A percentile compares a stretch with the other conserved stretches of the same genome.
phyloP scores from a whole-genome alignment of 2,329 filamentous ascomycete species.

The Monilinia fructicola region DNA sequence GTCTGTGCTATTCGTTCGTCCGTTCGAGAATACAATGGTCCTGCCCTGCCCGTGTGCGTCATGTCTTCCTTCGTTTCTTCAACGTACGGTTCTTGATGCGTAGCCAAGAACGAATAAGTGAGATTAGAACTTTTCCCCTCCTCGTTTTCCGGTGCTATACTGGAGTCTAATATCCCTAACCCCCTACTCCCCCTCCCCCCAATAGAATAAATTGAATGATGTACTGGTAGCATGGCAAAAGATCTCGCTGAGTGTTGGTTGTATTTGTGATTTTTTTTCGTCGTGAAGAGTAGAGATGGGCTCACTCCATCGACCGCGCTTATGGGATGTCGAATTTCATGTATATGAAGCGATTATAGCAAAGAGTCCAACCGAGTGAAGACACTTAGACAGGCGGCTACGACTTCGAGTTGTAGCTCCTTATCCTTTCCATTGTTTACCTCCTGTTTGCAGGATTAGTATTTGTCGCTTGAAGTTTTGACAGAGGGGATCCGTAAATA shows the following conservation, averaged over 20 bases:
- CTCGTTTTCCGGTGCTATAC: neutral
- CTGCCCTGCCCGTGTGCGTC: neutral
- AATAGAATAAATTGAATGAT: slow-evolving; percentile 18
- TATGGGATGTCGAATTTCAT: slow-evolving; percentile 2
- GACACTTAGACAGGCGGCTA: slow-evolving; percentile 93
- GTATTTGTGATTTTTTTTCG: slow-evolving; percentile 10
- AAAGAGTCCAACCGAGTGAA: slow-evolving; percentile 97
- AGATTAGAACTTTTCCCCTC: slow-evolving; percentile 10
- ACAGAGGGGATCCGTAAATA: slow-evolving; percentile 29
- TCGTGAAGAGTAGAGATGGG: slow-evolving; percentile 13
- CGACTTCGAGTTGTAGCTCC: slow-evolving; percentile 91
- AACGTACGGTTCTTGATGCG: neutral
- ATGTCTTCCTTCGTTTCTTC: neutral
- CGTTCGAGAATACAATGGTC: neutral
- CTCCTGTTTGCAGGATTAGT: slow-evolving; percentile 52
- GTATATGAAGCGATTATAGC: slow-evolving; percentile 52
- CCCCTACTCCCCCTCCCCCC: neutral
- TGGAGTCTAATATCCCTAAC: slow-evolving; percentile 3
- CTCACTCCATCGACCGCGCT: neutral
- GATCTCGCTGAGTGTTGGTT: neutral
- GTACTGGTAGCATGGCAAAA: slow-evolving; percentile 14
- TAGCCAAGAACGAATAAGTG: neutral
- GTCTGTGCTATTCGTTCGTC: no score
- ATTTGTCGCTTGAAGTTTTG: slow-evolving; percentile 7
- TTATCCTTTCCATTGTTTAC: slow-evolving; percentile 84